Base-by-base conservation (phyloP, 805 yeast species). In the Saccharomyces cerevisiae region DNA sequence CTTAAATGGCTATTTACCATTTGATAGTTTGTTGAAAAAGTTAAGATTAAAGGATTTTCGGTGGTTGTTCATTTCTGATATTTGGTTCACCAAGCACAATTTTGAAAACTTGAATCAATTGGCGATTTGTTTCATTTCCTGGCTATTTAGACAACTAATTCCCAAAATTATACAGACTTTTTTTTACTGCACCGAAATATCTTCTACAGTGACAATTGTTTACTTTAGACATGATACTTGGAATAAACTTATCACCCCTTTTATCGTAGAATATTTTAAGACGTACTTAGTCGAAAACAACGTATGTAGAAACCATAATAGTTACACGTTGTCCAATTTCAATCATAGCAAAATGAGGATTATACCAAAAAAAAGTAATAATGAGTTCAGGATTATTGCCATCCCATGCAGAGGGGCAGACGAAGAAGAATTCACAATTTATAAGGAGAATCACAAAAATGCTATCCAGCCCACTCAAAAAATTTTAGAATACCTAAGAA, bases 171-270 rank as follows among this genome's bases (percentile, higher is more conserved):
- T 87, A 0, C 67, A 73, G 0, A 67, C 78, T 0, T 81, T 79
- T 61, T 90, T 89, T 71, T 84, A 87, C 63, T 83, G 85, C 4
- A 84, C 94, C 0, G 86, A 83, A 49, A 67, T 73, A 1, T 77
- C 80, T 9, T 73, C 75, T 0, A 64, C 72, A 0, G 68, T 64
- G 9, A 68, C 70, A 3, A 55, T 80, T 0, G 52, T 74, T 0
- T 87, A 73, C 62, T 87, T 79, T 61, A 75, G 84, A 17, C 89
- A 83, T 52, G 73, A 70, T 26, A 67, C 72, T 0, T 89, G 96
- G 96, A 63, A 59, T 9, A 47, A 48, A 36, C 67, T 79, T 17
- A 71, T 80, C 2, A 60, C 60, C 11, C 68, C 69, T 0, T 85
- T 78, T 72, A 63, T 76, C 51, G 62, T 67, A 3, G 58, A 54